phyloP scores from a whole-genome alignment of 2,329 filamentous ascomycete genomes.

The Cladorrhinum sp. region DNA sequence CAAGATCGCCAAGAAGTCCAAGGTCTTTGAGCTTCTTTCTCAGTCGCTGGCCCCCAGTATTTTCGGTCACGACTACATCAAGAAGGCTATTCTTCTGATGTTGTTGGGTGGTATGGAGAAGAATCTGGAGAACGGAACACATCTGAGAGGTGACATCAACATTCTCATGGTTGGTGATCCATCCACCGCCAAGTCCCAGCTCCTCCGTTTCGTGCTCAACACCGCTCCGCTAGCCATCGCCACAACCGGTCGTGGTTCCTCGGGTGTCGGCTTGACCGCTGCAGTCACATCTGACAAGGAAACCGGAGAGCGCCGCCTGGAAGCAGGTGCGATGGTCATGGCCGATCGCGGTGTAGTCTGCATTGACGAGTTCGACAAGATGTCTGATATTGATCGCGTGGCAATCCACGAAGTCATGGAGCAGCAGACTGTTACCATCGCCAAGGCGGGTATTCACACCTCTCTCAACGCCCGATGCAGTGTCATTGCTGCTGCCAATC shows the following conservation, averaged over 20 bases:
- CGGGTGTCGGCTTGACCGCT: conserved; percentile 94
- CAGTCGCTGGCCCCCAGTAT: conserved; percentile 96
- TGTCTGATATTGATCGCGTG: conserved; percentile 97
- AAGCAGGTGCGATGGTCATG: conserved; percentile 98
- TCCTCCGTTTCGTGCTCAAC: conserved; percentile 94
- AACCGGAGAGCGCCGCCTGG: conserved; percentile 88
- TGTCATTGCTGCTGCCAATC: conserved; percentile 93
- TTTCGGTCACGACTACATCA: conserved; percentile 95
- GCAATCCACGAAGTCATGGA: conserved; percentile 99
- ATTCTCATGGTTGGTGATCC: conserved; percentile 99
- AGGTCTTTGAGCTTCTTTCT: conserved; percentile 86
- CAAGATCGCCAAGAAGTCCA: conserved; percentile 91
- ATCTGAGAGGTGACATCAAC: conserved; percentile 97
- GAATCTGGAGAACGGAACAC: conserved; percentile 95
- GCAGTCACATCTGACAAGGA: conserved; percentile 97
- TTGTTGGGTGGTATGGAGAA: conserved; percentile 95
- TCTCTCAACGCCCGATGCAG: conserved; percentile 95
- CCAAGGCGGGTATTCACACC: conserved; percentile 97
- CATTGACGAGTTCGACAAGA: conserved; percentile 99
- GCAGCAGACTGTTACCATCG: conserved; percentile 98
- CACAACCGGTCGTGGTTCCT: conserved; percentile 93
- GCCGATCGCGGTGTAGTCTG: conserved; percentile 95
- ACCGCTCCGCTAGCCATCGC: conserved; percentile 95
- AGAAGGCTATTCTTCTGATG: conserved; percentile 95
- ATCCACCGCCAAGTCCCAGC: conserved; percentile 97